Conservation (phyloP, 345 rosid genomes). For the Draba incana region DNA sequence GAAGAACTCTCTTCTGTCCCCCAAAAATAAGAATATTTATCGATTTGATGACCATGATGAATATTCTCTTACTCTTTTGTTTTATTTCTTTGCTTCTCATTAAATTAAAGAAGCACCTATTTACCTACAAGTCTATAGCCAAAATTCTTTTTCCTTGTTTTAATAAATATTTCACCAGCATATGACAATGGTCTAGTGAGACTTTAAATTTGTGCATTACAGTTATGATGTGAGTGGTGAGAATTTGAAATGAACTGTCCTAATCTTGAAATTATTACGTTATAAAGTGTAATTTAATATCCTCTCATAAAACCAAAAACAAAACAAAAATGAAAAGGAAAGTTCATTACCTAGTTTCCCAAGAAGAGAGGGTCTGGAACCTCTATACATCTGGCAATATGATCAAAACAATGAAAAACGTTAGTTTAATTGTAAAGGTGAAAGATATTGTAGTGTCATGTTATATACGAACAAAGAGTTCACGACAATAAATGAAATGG, state of each 20-base stretch:
- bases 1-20: conserved; percentile 45
- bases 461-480: conserved; percentile 6
- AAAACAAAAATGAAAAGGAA: background rate
- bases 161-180: conserved; percentile 16
- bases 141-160: conserved; percentile 19
- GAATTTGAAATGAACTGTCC: conserved; percentile 9
- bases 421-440: background rate
- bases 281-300: background rate
- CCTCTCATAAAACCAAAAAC: background rate
- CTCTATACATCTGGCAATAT: conserved; percentile 42
- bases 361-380: conserved; percentile 36
- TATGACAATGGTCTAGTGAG: conserved; percentile 23
- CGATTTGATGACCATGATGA: conserved; percentile 33
- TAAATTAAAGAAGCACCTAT: conserved; percentile 30
- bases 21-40: conserved; percentile 12
- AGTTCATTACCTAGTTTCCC: conserved; percentile 31
- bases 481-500: background rate
- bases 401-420: conserved; percentile 14
- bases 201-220: conserved; percentile 15
- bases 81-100: background rate
- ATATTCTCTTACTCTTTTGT: conserved; percentile 37
- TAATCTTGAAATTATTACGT: conserved; percentile 20
- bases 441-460: background rate
- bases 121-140: conserved; percentile 23
- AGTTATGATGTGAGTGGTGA: conserved; percentile 4